Evolutionary conservation across 345 rosid genomes (phyloP), one percentile per base, ranked within the genome.

Genomic region (Linum usitatissimum): DNA sequence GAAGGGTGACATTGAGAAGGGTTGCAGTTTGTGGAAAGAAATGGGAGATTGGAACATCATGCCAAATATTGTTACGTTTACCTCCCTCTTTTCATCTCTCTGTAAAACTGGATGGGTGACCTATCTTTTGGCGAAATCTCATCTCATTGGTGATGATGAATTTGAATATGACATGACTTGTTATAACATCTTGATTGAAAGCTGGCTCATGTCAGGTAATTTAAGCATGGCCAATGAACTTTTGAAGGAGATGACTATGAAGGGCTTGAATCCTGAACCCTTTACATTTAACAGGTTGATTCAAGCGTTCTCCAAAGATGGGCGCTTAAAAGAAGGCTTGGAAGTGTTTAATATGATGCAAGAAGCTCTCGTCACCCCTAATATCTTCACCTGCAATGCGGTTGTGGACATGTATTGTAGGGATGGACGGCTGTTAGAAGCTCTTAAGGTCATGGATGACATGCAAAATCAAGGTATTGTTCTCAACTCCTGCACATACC

Each of bases 271-370:
- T 58, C 86, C 83, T 64, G 67, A 57, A 28, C 14, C 66, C 53
- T 65, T 65, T 54, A 73, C 59, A 62, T 78, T 72, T 61, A 68
- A 57, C 63, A 57, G 60, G 59, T 59, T 76, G 54, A 73, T 84
- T 71, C 67, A 53, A 6, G 80, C 83, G 6, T 81, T 81, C 55
- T 78, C 78, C 75, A 76, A 66, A 64, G 70, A 17, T n/a, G 83
- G 83, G 42, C 63, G 64, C 38, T 31, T 77, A 31, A 72, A 80
- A 55, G 63, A 72, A 68, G 86, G 81, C 30, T 21, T 72, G 74
- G 66, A 80, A 49, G 10, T 66, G 42, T 68, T 83, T 13, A 48
- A 19, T 31, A 18, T 20, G 55, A 80, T 83, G 88, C 64, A 66
- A 61, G 55, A 67, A 55, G 31, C 23, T 45, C 80, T 81, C 21